These are phyloP conservation scores for Paxillus ammoniavirescens DNA, from an alignment of 768 basidiomycete species.

Conservation along the genomic window DNA sequence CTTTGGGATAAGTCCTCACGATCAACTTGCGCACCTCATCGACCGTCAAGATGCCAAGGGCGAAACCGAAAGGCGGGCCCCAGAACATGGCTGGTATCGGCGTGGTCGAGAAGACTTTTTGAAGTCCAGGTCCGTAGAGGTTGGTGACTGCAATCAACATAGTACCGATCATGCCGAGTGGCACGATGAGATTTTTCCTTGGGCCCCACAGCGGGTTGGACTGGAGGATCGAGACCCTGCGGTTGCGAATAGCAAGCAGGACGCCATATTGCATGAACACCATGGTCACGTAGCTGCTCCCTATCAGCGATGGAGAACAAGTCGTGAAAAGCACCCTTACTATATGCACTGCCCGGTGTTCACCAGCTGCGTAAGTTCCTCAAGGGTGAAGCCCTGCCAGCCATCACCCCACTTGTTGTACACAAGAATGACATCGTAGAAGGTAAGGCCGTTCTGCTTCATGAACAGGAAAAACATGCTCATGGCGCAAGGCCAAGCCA, in stretches of 20 bases:
- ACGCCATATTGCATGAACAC: constrained; percentile 46
- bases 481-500: constrained; percentile 48
- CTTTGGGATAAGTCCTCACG: constrained; percentile 43
- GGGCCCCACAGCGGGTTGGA: constrained; percentile 49
- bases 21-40: constrained; percentile 47
- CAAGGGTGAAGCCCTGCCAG: constrained; percentile 31
- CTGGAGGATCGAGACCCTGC: constrained; percentile 41
- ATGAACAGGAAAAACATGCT: constrained; percentile 39
- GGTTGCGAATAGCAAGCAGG: constrained; percentile 43
- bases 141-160: constrained; percentile 43
- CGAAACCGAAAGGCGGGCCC: constrained; percentile 46
- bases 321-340: constrained; percentile 24
- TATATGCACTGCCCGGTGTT: constrained; percentile 45
- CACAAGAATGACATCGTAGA: constrained; percentile 38
- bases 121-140: constrained; percentile 44
- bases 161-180: constrained; percentile 38
- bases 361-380: constrained; percentile 35
- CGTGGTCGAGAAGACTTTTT: constrained; percentile 40
- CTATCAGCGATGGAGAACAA: not conserved
- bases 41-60: constrained; percentile 37
- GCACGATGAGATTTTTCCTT: constrained; percentile 40
- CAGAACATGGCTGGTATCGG: constrained; percentile 49
- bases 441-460: constrained; percentile 36
- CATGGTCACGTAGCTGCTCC: constrained; percentile 44
- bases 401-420: constrained; percentile 40